Evolutionary conservation across 2,329 filamentous ascomycete species (phyloP).

Genomic region (Aspergillus caelatus): DNA sequence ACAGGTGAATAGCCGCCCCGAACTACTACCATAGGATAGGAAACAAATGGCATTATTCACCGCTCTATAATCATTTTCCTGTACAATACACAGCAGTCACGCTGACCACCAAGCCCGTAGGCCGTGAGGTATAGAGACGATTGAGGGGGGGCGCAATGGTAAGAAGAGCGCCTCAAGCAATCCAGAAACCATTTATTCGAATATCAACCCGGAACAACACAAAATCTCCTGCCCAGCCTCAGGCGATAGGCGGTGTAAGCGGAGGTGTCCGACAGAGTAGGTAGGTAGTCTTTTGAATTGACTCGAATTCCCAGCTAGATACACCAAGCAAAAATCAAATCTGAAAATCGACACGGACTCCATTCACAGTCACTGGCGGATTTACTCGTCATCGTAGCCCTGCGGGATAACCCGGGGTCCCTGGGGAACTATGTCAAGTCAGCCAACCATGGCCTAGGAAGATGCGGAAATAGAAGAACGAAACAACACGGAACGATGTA

Average conservation of each 20-base stretch:
- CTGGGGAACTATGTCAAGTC: slow-evolving; percentile 41
- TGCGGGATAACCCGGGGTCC: slow-evolving; percentile 50
- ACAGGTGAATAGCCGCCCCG: not conserved
- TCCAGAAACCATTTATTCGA: not conserved
- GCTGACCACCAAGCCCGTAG: slow-evolving; percentile 2
- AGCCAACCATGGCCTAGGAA: not conserved
- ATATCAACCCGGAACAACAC: not conserved
- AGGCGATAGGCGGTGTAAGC: not conserved
- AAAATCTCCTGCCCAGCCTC: not conserved
- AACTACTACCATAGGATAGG: not conserved
- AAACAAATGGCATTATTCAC: slow-evolving; percentile 11
- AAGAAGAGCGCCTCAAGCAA: not conserved
- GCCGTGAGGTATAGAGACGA: slow-evolving; percentile 13
- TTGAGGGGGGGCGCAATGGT: not conserved
- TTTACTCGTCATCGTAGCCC: slow-evolving; percentile 51
- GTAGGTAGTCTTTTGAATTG: slow-evolving; percentile 8
- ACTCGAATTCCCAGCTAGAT: slow-evolving; percentile 21
- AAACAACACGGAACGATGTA: not conserved
- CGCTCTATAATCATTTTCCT: slow-evolving; percentile 22
- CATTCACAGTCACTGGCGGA: slow-evolving; percentile 8
- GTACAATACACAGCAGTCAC: slow-evolving; percentile 21
- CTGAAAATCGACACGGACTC: slow-evolving; percentile 18
- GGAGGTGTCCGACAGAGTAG: not conserved
- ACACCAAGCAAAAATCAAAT: slow-evolving; percentile 20
- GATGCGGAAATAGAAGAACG: not conserved